Evolutionary conservation across 495 filamentous ascomycete genomes (phyloP), one percentile per base, ranked within the genome.

Genomic region (Friedmanniomyces simplex): DNA sequence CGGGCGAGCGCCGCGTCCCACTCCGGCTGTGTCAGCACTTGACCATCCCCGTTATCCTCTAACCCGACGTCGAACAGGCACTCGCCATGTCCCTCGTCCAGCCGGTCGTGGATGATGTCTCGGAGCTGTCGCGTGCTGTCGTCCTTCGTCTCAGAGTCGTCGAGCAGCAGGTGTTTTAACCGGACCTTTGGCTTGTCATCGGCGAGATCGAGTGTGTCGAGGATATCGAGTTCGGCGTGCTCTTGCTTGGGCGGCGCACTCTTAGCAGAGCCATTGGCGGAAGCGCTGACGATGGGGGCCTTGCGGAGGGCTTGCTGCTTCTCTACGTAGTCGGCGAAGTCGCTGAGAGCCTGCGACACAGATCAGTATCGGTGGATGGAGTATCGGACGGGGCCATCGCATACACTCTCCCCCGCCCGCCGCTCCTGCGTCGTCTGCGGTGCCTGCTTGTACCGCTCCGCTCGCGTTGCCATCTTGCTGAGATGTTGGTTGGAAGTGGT

Each of bases 241-340:
- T 96, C 88, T 66, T 91, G 83, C 62, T 70, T 68, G 52, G 55
- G 69, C 62, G 64, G 39, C 18, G 50, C 56, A 34, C 24, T 50
- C 20, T 74, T 55, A 7, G 70, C 34, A 54, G 72, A 73, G 37
- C 70, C 55, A 21, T 57, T 47, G 21, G 61, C 63, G 25, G 69
- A 62, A 21, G 64, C 28, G 28, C 54, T 25, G 18, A 20, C 18
- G 32, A 16, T 30, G 26, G 69, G 79, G 75, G 67, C 60, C 42
- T 65, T 71, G 22, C 82, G 74, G 62, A 84, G 68, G 3, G 81
- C 79, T 70, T 96, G 91, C 69, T 98, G 89, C 71, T 91, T 84
- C 69, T 96, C 90, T 57, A 95, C 94, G 63, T 95, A 97, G 70
- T 97, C 93, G 68, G 94, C 89, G 67, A 98, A 98, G 63, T 96